Base-by-base conservation (phyloP, 2,329 filamentous ascomycete genomes). In the Ampelomyces quisqualis region DNA sequence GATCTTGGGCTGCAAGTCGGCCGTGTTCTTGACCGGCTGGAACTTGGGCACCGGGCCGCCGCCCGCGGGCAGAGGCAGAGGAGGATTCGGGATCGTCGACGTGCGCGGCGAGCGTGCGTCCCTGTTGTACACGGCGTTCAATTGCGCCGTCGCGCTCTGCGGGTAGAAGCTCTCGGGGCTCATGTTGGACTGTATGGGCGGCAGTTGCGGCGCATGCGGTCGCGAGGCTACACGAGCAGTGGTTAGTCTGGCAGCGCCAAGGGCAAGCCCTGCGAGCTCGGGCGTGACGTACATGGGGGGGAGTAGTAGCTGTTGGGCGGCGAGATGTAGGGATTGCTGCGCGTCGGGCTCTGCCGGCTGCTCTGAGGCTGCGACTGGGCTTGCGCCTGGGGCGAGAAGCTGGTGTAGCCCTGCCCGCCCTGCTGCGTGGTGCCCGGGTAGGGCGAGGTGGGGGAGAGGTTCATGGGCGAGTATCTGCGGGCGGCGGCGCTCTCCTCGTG, bases 381-480 rank as follows among this genome's bases (percentile, higher is more conserved):
- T 38, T 58, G 56, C 38, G 60, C 51, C 42, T 70, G 66, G 17
- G 55, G 77, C 53, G 66, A 75, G 55, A 70, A 71, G 62, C 63
- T 69, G 36, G 62, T 64, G 48, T 70, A 71, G 46, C 45, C 57
- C 43, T 74, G 64, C 51, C 59, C 60, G 34, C 64, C 65, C 49
- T 73, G 75, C 62, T 73, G 81, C 48, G 75, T 80, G 66, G 75
- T 86, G 33, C 73, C 77, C 64, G 81, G 79, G 71, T 94, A 94
- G 22, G 89, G 84, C 40, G 87, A 85, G 22, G 85, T 82, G 27
- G 90, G 88, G 46, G 90, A 89, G 47, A 94, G 75, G 67, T 95
- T 91, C 90, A 96, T 96, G 51, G 91, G 93, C 32, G 91, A 97
- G 72, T 97, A 97, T 64, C 90, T 83, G 68, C 94, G 88, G 45